Evolutionary conservation across 2,329 filamentous ascomycete genomes (phyloP).

Genomic region (Microcyclosporella mali): DNA sequence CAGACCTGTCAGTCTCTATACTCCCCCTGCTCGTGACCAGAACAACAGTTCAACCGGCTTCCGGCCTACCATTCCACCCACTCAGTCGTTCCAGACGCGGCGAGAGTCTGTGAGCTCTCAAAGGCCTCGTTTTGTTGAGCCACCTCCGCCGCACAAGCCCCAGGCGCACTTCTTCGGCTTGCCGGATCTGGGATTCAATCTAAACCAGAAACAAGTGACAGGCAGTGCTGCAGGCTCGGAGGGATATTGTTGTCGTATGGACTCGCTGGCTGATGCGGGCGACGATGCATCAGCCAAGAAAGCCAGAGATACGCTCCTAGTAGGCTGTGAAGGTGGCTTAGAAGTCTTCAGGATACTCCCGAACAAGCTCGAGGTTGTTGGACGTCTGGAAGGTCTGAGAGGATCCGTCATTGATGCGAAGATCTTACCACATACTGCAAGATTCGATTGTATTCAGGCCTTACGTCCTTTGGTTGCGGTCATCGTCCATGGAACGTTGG

Average conservation of each 20-base stretch:
- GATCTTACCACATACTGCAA: conserved; percentile 64
- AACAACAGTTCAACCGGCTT: conserved; percentile 7
- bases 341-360: conserved; percentile 69
- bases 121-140: conserved; percentile 23
- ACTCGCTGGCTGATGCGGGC: conserved; percentile 53
- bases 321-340: conserved; percentile 74
- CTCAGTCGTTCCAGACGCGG: conserved; percentile 9
- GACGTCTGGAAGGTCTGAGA: conserved; percentile 66
- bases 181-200: conserved; percentile 27
- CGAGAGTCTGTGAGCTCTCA: conserved; percentile 19
- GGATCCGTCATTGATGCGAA: conserved; percentile 79
- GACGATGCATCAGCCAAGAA: conserved; percentile 39
- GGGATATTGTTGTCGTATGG: conserved; percentile 77
- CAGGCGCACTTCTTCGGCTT: conserved; percentile 31
- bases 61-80: conserved; percentile 4
- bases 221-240: conserved; percentile 35
- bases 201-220: conserved; percentile 30
- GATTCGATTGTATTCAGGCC: conserved; percentile 45
- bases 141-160: conserved; percentile 31
- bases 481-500: conserved; percentile 69
- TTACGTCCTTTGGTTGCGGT: conserved; percentile 71
- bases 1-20: conserved; percentile 12
- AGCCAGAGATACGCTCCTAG: conserved; percentile 61
- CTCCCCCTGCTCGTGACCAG: conserved; percentile 7
- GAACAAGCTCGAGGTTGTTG: conserved; percentile 63